Evolutionary conservation across 192 early-diverging fungal genomes (phyloP), one percentile per base, ranked within the genome.

Genomic region (Backusella macrospora): DNA sequence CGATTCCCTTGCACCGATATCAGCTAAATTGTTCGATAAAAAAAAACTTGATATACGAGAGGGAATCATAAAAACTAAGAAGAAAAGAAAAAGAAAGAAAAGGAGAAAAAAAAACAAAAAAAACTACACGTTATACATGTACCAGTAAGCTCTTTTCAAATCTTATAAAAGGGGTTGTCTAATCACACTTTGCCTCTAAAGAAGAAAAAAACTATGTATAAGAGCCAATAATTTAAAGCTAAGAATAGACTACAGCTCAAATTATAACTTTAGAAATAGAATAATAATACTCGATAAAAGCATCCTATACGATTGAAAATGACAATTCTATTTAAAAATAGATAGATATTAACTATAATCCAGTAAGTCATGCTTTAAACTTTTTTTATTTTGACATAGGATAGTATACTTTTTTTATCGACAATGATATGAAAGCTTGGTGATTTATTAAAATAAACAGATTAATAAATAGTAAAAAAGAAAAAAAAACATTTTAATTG

Each of bases 1-100:
- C 40, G 70, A 37, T 13, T 62, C 70, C 14, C 62, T 62, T 15
- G 70, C 70, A 13, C 70, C 70, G 23, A 71, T 52, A 29, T 55
- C 34, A 14, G 38, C 15, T 37, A 71, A 18, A 15, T 59, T 48
- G 4, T 26, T 8, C 3, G 69, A 68, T 55, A 55, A 29, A 55
- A 48, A 37, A 12, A 70, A 42, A 39, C 5, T 70, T n/a, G 69
- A 70, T 55, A 70, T 38, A 38, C 66, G 43, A 29, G 52, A 55
- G 21, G 23, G 23, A 55, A 55, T 23, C 52, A 55, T 55, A 23
- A 40, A 55, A 29, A 65, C 62, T 13, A 44, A 71, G 9, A 38
- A 64, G 13, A 21, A 26, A 59, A 26, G 23, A 26, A 49, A 15
- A 29, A 59, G 26, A 10, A 8, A 49, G 8, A 23, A 59, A 8